Evolutionary conservation across 805 yeast genomes (phyloP).

Genomic region (Wickerhamomyces bovis): DNA sequence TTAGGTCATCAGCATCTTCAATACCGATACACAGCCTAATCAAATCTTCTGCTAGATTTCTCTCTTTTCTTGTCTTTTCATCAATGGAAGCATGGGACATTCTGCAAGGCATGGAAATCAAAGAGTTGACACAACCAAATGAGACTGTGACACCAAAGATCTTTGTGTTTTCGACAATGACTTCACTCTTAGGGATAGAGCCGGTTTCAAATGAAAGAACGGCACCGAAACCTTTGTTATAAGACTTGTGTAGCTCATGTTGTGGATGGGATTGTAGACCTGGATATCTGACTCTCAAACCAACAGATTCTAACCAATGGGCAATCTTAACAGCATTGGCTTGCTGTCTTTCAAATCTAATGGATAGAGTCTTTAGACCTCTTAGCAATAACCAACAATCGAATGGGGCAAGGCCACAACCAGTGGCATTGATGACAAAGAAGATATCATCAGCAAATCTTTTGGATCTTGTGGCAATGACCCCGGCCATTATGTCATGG

Average conservation of each 20-base stretch:
- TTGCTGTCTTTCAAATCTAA: conserved; percentile 86
- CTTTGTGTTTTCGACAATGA: conserved; percentile 67
- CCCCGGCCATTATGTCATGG: conserved; percentile 96
- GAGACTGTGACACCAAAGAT: conserved; percentile 87
- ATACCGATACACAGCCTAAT: conserved; percentile 89
- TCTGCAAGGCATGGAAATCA: conserved; percentile 88
- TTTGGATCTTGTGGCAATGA: conserved; percentile 62
- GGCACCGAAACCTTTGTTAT: conserved; percentile 83
- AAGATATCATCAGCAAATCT: conserved; percentile 64
- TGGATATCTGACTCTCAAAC: conserved; percentile 72
- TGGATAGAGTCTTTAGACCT: conserved; percentile 83
- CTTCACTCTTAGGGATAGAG: conserved; percentile 53
- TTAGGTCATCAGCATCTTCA: conserved; percentile 74
- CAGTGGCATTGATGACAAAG: conserved; percentile 81
- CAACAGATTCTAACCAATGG: conserved; percentile 56
- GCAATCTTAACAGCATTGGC: conserved; percentile 73
- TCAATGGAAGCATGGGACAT: conserved; percentile 98
- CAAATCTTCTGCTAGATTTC: conserved; percentile 89
- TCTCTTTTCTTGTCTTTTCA: conserved; percentile 75
- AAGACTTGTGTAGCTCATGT: conserved; percentile 68
- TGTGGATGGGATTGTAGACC: conserved; percentile 81
- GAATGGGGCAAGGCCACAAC: conserved; percentile 87
- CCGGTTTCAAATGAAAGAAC: conserved; percentile 90
- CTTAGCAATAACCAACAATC: conserved; percentile 87
- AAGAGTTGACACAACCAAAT: conserved; percentile 89